A percentile compares a stretch with the other conserved stretches of the same genome.
These are phyloP conservation scores for Nannochloropsis salina DNA, from an alignment of 108 stramenopile genomes.

Conservation along the genomic window DNA sequence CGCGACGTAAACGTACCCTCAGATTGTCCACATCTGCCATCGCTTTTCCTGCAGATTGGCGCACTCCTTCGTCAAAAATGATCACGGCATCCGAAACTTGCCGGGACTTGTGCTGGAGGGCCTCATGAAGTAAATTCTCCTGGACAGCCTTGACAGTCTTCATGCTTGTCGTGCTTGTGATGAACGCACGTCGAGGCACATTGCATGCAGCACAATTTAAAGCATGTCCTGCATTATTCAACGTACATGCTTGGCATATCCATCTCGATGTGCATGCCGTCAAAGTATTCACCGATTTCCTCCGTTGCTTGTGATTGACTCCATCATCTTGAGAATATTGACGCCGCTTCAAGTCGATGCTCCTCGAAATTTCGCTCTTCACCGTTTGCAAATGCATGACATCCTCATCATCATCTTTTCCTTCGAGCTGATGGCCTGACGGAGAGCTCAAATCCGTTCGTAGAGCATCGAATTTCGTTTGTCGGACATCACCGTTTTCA, in stretches of 20 bases:
- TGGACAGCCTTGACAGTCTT: background rate
- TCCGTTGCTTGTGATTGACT: background rate
- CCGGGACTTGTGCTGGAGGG: background rate
- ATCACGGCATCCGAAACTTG: background rate
- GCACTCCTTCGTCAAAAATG: conserved; percentile 27
- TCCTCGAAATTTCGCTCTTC: background rate
- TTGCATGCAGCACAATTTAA: background rate
- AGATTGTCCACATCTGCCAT: no score
- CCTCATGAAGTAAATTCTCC: background rate
- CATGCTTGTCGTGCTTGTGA: background rate
- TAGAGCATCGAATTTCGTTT: no score
- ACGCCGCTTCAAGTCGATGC: background rate
- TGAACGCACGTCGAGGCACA: background rate
- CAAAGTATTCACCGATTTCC: background rate
- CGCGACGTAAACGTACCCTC: no score
- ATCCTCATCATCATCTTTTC: background rate
- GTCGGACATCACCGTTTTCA: no score
- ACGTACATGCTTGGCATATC: background rate
- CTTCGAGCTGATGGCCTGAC: background rate
- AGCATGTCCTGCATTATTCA: background rate
- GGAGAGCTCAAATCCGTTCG: no score
- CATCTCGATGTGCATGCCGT: background rate
- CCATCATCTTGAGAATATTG: background rate
- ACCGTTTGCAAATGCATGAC: background rate
- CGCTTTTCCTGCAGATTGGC: no score